phyloP scores from a whole-genome alignment of 1,284 basidiomycete genomes.

The Ustilago sp. region DNA sequence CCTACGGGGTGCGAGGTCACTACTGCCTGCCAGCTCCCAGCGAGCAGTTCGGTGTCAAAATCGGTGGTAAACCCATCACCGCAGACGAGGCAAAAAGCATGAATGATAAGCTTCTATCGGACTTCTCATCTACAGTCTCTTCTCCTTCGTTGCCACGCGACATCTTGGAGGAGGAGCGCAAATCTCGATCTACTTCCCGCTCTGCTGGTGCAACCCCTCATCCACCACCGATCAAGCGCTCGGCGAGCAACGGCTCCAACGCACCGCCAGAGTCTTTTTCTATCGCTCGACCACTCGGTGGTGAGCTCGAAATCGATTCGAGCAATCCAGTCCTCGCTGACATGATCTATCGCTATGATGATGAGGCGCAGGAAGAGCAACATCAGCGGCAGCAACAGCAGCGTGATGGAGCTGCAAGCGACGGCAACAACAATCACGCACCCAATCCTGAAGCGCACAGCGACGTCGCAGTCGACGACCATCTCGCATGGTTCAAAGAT shows the following conservation, averaged over 20 bases:
- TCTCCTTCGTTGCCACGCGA: slow-evolving; percentile 35
- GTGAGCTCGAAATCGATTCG: slow-evolving; percentile 52
- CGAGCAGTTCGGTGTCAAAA: slow-evolving; percentile 18
- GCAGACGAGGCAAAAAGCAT: slow-evolving; percentile 19
- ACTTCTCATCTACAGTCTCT: slow-evolving; percentile 15
- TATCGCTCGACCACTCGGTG: slow-evolving; percentile 30
- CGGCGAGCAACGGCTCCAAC: slow-evolving; percentile 23
- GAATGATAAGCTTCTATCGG: slow-evolving; percentile 20
- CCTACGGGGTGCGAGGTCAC: slow-evolving; percentile 26
- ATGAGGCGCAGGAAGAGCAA: slow-evolving; percentile 33
- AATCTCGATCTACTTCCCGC: slow-evolving; percentile 10
- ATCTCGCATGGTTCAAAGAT: slow-evolving; percentile 53
- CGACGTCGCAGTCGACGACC: slow-evolving; percentile 34
- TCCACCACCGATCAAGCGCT: slow-evolving; percentile 32
- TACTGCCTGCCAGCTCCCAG: slow-evolving; percentile 38
- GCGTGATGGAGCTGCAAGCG: background rate
- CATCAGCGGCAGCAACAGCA: slow-evolving; percentile 4
- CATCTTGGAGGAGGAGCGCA: slow-evolving; percentile 25
- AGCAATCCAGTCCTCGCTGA: slow-evolving; percentile 51
- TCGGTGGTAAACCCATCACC: slow-evolving; percentile 29
- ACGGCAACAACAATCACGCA: background rate
- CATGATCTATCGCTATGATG: slow-evolving; percentile 54
- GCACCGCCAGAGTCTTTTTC: slow-evolving; percentile 30
- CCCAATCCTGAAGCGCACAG: background rate
- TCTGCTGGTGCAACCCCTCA: slow-evolving; percentile 14